These are phyloP conservation scores for Cryphonectria radicalis DNA, from an alignment of 2,329 filamentous ascomycete genomes.

Conservation along the genomic window DNA sequence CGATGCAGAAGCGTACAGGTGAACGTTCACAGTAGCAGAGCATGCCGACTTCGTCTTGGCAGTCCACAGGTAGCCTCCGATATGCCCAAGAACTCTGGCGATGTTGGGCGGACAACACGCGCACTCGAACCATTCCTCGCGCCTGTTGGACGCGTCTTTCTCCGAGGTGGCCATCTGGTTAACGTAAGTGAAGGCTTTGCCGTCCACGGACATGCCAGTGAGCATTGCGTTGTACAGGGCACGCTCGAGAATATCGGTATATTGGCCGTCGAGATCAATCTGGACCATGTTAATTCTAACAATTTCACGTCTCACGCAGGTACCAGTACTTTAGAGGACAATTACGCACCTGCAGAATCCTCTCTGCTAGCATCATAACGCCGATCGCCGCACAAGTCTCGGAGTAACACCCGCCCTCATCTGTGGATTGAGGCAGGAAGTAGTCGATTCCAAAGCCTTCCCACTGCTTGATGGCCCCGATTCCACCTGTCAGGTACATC, in stretches of 20 bases:
- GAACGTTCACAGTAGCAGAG: slow-evolving; percentile 48
- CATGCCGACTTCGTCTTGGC: slow-evolving; percentile 34
- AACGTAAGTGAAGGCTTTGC: slow-evolving; percentile 62
- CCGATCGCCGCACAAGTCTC: slow-evolving; percentile 65
- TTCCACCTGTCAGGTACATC: slow-evolving; percentile 66
- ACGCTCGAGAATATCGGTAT: slow-evolving; percentile 63
- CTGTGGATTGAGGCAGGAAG: slow-evolving; percentile 60
- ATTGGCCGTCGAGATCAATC: slow-evolving; percentile 53
- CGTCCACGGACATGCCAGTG: slow-evolving; percentile 59
- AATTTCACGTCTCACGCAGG: background rate
- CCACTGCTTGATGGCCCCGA: slow-evolving; percentile 61
- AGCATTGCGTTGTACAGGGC: slow-evolving; percentile 65
- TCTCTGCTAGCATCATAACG: slow-evolving; percentile 62
- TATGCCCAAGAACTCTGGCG: slow-evolving; percentile 55
- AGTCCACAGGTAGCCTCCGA: slow-evolving; percentile 61
- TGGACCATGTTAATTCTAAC: background rate
- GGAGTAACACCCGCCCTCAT: slow-evolving; percentile 65
- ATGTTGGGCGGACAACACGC: slow-evolving; percentile 66
- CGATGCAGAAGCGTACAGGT: slow-evolving; percentile 56
- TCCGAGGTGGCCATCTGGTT: slow-evolving; percentile 63
- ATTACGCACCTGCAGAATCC: slow-evolving; percentile 51
- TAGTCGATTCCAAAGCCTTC: slow-evolving; percentile 64
- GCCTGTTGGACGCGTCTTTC: slow-evolving; percentile 48
- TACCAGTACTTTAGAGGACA: background rate
- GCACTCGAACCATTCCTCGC: slow-evolving; percentile 62